Base-by-base conservation (phyloP, 139 green algal genomes). In the Bryopsis sp. region DNA sequence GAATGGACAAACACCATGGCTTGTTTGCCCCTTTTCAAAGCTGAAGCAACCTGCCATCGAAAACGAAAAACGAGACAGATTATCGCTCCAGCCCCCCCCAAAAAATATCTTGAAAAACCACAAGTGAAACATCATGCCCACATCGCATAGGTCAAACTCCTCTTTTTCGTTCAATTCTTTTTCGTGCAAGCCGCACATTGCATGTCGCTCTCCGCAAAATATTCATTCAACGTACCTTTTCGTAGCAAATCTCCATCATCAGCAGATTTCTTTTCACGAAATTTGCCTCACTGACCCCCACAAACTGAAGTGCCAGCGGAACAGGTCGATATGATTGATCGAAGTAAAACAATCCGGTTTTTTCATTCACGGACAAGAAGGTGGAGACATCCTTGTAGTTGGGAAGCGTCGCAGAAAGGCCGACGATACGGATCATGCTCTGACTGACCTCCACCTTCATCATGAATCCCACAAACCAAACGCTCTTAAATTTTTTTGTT, bases 1-100 rank as follows among this genome's bases (percentile, higher is more conserved):
- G 79, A 90, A 81, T 99, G 94, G 48, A 99, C 94, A 77, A 99
- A 99, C 68, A 99, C 90, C 94, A 99, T 99, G 26, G 88, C 92
- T 75, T 98, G 94, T 74, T 97, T 79, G 36, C 92, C 94, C 4
- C 72, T 72, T 75, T 82, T 85, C 28, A 98, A 68, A 39, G 79
- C 80, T 47, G 92, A 86, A 1, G 84, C 57, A 31, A 93, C 79
- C 87, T 95, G 73, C 36, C 11, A 28, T 48, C 28, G 6, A 65
- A 32, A 28, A 47, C 15, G 26, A 6, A 46, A 39, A 28, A 7
- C 11, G n/a, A 26, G 4, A 65, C n/a, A 24, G 31, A 46, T 7
- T 61, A 26, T 19, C n/a, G n/a, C n/a, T n/a, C n/a, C n/a, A n/a
- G n/a, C n/a, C n/a, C n/a, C n/a, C n/a, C n/a, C n/a, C n/a, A n/a